Evolutionary conservation across 2,329 filamentous ascomycete species (phyloP).

Genomic region (Fusarium annulatum): DNA sequence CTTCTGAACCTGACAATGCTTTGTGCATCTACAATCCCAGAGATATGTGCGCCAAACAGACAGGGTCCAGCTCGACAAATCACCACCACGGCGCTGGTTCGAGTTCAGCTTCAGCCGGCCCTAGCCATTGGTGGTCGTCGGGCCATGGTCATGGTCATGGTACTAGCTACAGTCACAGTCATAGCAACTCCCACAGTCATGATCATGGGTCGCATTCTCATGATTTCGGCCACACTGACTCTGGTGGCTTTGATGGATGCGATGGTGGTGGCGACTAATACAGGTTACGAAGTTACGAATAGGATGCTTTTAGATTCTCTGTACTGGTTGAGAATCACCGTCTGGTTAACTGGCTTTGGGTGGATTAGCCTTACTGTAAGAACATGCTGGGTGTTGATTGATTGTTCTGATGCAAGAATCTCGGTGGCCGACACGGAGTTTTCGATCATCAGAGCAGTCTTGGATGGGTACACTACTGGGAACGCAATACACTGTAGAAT

Average conservation of each 20-base stretch:
- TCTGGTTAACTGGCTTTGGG: not conserved
- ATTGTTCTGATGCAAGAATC: not conserved
- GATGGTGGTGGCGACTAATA: not conserved
- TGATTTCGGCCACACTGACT: not conserved
- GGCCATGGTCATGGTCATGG: not conserved
- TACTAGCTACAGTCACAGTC: not conserved
- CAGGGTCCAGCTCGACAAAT: not conserved
- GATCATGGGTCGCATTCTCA: not conserved
- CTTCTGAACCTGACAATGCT: not conserved
- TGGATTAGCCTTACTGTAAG: not conserved
- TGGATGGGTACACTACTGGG: not conserved
- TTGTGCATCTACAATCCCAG: not conserved
- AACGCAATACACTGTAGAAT: not conserved
- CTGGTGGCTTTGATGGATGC: not conserved
- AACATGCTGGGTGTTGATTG: fast-evolving
- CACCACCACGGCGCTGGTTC: not conserved
- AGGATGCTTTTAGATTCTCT: not conserved
- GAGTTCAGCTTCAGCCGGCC: not conserved
- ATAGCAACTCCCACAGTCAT: not conserved
- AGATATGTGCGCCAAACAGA: too few relatives aligned
- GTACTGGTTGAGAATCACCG: too few relatives aligned
- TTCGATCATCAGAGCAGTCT: not conserved
- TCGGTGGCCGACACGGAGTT: not conserved
- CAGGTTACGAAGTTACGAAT: fast-evolving
- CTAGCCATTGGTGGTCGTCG: not conserved